Percentiles rank a stretch among this genome's conserved stretches.
These are phyloP conservation scores for Trichoderma lentiforme DNA, from an alignment of 2,329 filamentous ascomycete genomes.

Conservation along the genomic window DNA sequence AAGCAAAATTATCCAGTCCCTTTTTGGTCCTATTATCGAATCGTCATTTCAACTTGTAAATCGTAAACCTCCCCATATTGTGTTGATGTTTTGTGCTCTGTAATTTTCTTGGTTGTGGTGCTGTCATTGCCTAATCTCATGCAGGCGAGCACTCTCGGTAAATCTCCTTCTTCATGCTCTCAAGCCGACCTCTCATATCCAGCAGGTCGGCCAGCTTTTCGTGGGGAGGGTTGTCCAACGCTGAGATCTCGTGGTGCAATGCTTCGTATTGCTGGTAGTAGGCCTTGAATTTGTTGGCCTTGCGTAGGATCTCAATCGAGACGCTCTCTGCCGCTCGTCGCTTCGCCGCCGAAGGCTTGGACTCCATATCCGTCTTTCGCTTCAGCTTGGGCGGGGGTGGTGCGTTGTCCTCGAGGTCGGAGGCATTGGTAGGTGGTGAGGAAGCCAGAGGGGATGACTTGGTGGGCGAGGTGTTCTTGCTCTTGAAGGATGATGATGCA, in stretches of 20 bases:
- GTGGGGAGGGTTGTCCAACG: slow-evolving; percentile 48
- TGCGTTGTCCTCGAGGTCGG: slow-evolving; percentile 52
- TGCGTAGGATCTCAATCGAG: slow-evolving; percentile 45
- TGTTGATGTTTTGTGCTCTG: background rate
- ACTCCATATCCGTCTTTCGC: slow-evolving; percentile 37
- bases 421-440: slow-evolving; percentile 63
- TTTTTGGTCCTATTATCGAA: slow-evolving; percentile 18
- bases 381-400: slow-evolving; percentile 44
- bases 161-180: slow-evolving; percentile 58
- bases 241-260: slow-evolving; percentile 54
- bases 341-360: slow-evolving; percentile 29
- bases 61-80: slow-evolving; percentile 7
- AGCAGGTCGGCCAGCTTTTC: slow-evolving; percentile 50
- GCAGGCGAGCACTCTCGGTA: slow-evolving; percentile 42
- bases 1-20: slow-evolving; percentile 17
- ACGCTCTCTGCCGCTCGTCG: slow-evolving; percentile 31
- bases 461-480: slow-evolving; percentile 54
- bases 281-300: slow-evolving; percentile 54
- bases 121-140: slow-evolving; percentile 14
- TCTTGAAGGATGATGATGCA: slow-evolving; percentile 43
- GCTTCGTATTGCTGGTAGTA: slow-evolving; percentile 56
- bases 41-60: slow-evolving; percentile 16
- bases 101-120: background rate
- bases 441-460: slow-evolving; percentile 66
- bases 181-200: slow-evolving; percentile 53